Evolutionary conservation across 352 stramenopile species (phyloP), one percentile per base, ranked within the genome.

Genomic region (Pythium vanterpoolii): DNA sequence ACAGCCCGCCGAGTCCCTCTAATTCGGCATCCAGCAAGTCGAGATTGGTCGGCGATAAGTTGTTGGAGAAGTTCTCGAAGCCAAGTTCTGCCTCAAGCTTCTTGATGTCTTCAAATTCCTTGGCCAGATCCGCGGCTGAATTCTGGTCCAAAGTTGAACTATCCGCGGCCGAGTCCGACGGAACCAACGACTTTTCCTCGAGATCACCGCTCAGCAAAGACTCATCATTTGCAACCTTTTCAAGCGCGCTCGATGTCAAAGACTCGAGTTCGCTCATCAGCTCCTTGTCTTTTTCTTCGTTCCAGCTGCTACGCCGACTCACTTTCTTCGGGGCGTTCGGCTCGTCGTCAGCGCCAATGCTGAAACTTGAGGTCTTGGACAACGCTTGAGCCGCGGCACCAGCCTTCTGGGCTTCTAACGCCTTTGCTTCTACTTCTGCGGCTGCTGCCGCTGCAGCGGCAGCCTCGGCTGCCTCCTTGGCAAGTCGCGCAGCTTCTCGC

Each of bases 211-310:
- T 42, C 13, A 76, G 46, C 23, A 74, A 46, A 28, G 68, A 47
- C 11, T 62, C 67, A 27, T 69, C 72, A 16, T 62, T 66, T 24
- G 60, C 74, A 39, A 69, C 77, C 56, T 87, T 86, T 0, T 58
- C 71, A n/a, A 87, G 58, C 16, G 81, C 72, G 5, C 71, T 72
- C 18, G 68, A 69, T 14, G 84, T 94, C 36, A 94, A 57, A 18
- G 86, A 93, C 66, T 95, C 82, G 7, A 95, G 73, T 49, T 92
- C 83, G 49, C 69, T 92, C 82, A 95, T 93, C 4, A 95, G 66
- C 47, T 91, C 77, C 61, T 91, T 87, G 69, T 95, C 86, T 45
- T 89, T 91, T 44, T 88, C 77, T 57, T 93, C 86, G 61, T 90
- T 76, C 86, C 86, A 95, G 52, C 83, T 93, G 13, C 80, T 72